Evolutionary conservation across 495 filamentous ascomycete species (phyloP), one percentile per base, ranked within the genome.

Genomic region (Beverwykella pulmonaria): DNA sequence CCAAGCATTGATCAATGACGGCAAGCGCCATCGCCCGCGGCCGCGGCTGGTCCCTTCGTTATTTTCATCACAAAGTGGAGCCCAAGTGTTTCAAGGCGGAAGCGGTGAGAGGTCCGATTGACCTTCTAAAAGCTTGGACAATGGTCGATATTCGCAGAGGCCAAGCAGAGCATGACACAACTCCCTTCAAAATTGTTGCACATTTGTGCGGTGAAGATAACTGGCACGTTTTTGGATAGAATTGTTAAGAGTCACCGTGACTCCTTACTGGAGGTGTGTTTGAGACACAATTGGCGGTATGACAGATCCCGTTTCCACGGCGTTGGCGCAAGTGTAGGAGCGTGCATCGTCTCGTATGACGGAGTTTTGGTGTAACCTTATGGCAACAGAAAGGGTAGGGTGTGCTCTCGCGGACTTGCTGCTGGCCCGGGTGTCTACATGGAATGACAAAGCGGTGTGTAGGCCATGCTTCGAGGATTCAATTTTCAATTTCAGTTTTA

Each of bases 81-180:
- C 60, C 44, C 32, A 34, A 22, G n/a, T 27, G 41, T 62, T 61
- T 53, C 54, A 64, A 23, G 26, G 68, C 44, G 62, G 61, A 61
- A 70, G 57, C 68, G 68, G 68, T 58, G 62, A 26, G 44, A 17
- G 20, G 25, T 65, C 61, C 67, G 62, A 54, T 63, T 70, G 55
- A 54, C 44, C 8, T 52, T n/a, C 34, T 19, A 56, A n/a, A 57
- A 30, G 61, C 56, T 59, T 44, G 36, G 61, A 65, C 61, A 17
- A n/a, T 22, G 4, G 23, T 46, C 49, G 9, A 34, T 17, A 36
- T 34, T 32, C 26, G 22, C 12, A 52, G 29, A 30, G 54, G 19
- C 53, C 61, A 50, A 46, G 27, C 17, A 53, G 54, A 59, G 53
- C 30, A 15, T 9, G 63, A 66, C 63, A 59, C 63, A 66, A 60